Evolutionary conservation across 2,329 filamentous ascomycete species (phyloP).

Genomic region (Fusarium oligoseptatum): DNA sequence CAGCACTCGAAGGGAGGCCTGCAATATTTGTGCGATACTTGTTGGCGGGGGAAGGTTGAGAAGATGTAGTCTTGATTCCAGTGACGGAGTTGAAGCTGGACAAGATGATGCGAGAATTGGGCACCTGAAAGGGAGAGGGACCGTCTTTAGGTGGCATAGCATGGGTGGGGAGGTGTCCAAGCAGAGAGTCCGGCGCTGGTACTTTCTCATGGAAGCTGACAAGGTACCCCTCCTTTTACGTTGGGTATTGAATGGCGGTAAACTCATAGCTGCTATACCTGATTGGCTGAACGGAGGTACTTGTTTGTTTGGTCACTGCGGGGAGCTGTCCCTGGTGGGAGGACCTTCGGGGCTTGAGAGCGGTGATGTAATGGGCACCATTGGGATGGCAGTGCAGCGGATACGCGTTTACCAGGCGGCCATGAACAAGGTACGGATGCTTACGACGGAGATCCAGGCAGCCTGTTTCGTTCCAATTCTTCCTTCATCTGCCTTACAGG

Average conservation of each 20-base stretch:
- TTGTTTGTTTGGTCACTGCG: constrained; percentile 27
- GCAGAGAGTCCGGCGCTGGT: constrained; percentile 21
- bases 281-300: not conserved
- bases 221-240: constrained; percentile 10
- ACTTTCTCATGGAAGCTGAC: constrained; percentile 20
- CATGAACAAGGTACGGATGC: constrained; percentile 5
- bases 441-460: constrained; percentile 22
- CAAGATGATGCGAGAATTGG: constrained; percentile 47
- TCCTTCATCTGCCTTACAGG: not conserved
- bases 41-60: not conserved
- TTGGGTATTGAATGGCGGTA: not conserved
- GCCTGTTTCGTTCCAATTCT: not conserved
- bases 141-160: constrained; percentile 29
- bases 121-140: constrained; percentile 37
- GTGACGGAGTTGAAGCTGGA: constrained; percentile 29
- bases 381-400: constrained; percentile 35
- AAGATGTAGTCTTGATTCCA: constrained; percentile 10
- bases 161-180: constrained; percentile 25
- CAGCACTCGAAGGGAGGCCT: not conserved
- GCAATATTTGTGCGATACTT: not conserved
- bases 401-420: not conserved
- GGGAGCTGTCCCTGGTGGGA: constrained; percentile 33
- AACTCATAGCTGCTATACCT: not conserved
- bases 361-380: constrained; percentile 39
- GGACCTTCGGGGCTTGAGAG: not conserved